These are phyloP conservation scores for Exophiala xenobiotica DNA, from an alignment of 2,329 filamentous ascomycete species.

Conservation along the genomic window DNA sequence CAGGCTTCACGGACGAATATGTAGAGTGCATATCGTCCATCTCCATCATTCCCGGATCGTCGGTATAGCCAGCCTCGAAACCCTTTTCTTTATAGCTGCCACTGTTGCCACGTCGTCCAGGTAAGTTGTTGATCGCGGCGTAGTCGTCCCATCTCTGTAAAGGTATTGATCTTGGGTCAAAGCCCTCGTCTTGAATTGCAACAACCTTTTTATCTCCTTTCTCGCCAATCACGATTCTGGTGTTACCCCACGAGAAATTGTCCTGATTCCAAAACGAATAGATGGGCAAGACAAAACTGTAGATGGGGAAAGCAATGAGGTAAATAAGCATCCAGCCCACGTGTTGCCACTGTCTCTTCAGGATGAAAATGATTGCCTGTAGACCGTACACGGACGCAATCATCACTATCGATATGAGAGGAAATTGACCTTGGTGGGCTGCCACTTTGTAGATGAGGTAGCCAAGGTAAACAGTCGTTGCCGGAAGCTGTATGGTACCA, in stretches of 20 bases:
- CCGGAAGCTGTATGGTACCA: conserved; percentile 87
- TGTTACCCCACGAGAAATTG: conserved; percentile 98
- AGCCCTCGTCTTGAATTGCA: conserved; percentile 76
- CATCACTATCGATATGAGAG: conserved; percentile 83
- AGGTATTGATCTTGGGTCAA: conserved; percentile 89
- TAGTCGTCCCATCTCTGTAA: conserved; percentile 98
- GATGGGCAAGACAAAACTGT: conserved; percentile 83
- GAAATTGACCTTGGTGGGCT: conserved; percentile 70
- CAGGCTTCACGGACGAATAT: conserved; percentile 86
- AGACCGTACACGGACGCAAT: conserved; percentile 90
- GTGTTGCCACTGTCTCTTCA: conserved; percentile 97
- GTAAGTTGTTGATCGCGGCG: conserved; percentile 78
- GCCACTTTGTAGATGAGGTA: conserved; percentile 83
- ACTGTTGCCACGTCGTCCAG: conserved; percentile 75
- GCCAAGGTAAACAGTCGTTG: conserved; percentile 79
- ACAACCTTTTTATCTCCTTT: conserved; percentile 89
- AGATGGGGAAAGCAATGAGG: conserved; percentile 90
- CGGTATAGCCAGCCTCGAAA: conserved; percentile 70
- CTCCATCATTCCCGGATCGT: conserved; percentile 70
- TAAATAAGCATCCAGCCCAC: conserved; percentile 99
- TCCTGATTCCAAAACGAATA: conserved; percentile 99
- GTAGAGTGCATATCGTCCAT: conserved; percentile 98
- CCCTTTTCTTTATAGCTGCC: conserved; percentile 37
- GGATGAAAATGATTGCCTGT: conserved; percentile 91
- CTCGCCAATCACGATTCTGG: conserved; percentile 93